A percentile compares a stretch with the other conserved stretches of the same genome.
Evolutionary conservation across 2,329 filamentous ascomycete genomes (phyloP).

Genomic region (Epichloe gansuensis): DNA sequence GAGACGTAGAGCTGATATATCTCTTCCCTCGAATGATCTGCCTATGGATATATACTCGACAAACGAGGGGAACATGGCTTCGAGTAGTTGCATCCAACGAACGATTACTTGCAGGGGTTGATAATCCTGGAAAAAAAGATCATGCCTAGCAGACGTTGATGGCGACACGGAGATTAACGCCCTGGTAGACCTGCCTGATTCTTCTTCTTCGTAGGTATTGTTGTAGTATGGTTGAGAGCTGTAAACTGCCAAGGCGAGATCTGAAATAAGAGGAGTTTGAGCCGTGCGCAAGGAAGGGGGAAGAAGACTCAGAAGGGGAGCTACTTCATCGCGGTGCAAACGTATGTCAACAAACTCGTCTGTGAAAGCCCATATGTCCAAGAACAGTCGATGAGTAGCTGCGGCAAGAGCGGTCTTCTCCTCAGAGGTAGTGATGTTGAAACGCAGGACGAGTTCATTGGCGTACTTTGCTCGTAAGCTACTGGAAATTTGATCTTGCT

Average conservation of each 20-base stretch:
- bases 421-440: constrained; percentile 57
- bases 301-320: constrained; percentile 65
- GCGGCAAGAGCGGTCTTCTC: constrained; percentile 61
- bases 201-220: neutral
- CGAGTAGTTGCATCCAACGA: constrained; percentile 85
- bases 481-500: constrained; percentile 14
- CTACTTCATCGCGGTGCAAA: constrained; percentile 61
- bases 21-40: constrained; percentile 74
- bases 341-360: constrained; percentile 75
- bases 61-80: constrained; percentile 78
- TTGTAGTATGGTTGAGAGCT: constrained; percentile 27
- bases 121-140: constrained; percentile 86
- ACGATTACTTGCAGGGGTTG: constrained; percentile 70
- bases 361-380: constrained; percentile 85
- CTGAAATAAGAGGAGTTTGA: constrained; percentile 64
- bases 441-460: constrained; percentile 77
- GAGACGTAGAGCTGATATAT: constrained; percentile 70
- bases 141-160: constrained; percentile 34
- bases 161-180: constrained; percentile 15
- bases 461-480: constrained; percentile 44
- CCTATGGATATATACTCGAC: constrained; percentile 65
- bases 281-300: constrained; percentile 56
- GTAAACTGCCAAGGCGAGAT: constrained; percentile 65
- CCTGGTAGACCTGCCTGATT: too few relatives aligned
- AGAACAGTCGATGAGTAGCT: constrained; percentile 59